Percentiles rank a stretch among this genome's conserved stretches.
Evolutionary conservation across 202 grass and related monocot species (phyloP).

Genomic region (Bolboschoenoplectus hybrid): DNA sequence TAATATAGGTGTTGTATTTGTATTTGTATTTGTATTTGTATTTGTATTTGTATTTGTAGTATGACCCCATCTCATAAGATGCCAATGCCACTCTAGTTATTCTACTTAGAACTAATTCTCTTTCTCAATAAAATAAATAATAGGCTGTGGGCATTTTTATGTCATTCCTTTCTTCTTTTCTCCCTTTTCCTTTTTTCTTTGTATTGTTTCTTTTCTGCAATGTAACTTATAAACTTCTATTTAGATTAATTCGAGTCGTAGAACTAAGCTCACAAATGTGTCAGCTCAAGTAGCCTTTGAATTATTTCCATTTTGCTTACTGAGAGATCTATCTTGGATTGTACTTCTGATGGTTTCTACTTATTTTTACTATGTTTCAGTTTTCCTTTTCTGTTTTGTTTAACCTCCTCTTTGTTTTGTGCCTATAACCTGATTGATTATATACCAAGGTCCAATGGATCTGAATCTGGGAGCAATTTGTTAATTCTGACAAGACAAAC

Average conservation of each 20-base stretch:
- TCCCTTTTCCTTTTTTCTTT: neutral
- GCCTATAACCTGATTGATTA: neutral
- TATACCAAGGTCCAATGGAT: neutral
- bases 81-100: neutral
- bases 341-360: neutral
- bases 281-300: conserved; percentile 9
- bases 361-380: neutral
- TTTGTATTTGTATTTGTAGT: conserved; percentile 22
- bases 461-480: neutral
- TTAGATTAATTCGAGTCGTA: conserved; percentile 21
- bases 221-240: neutral
- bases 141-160: conserved; percentile 15
- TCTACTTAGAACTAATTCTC: conserved; percentile 13
- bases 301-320: neutral
- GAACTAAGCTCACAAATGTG: neutral
- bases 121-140: conserved; percentile 21
- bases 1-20: neutral
- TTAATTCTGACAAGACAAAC: neutral
- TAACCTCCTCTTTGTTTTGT: neutral
- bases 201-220: neutral
- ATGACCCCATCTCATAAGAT: conserved; percentile 1
- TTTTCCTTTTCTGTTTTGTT: neutral
- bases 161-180: neutral
- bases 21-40: too few species aligned
- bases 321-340: neutral